These are phyloP conservation scores for Parascedosporium putredinis DNA, from an alignment of 2,329 filamentous ascomycete species.

Conservation along the genomic window DNA sequence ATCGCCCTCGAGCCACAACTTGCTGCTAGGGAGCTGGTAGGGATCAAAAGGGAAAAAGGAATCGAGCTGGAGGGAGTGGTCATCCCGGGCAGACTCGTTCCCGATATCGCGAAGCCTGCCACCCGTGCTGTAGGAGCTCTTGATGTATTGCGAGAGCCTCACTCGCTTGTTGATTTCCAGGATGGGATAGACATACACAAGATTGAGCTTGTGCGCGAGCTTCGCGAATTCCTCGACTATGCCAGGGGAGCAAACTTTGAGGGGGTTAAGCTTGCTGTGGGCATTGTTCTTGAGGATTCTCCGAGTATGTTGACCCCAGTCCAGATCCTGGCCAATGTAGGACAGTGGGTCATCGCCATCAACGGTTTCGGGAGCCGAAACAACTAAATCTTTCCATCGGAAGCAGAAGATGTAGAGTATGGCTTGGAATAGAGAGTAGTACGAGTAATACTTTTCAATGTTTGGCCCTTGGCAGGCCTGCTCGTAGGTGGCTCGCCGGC, in stretches of 20 bases:
- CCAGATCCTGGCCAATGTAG: slow-evolving; percentile 60
- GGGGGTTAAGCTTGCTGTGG: slow-evolving; percentile 80
- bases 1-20: slow-evolving; percentile 75
- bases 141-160: slow-evolving; percentile 61
- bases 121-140: slow-evolving; percentile 43
- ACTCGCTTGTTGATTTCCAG: slow-evolving; percentile 89
- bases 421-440: slow-evolving; percentile 83
- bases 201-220: slow-evolving; percentile 72
- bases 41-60: slow-evolving; percentile 97
- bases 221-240: slow-evolving; percentile 90
- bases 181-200: slow-evolving; percentile 81
- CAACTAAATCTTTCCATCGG: slow-evolving; percentile 83
- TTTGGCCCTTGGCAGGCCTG: slow-evolving; percentile 72
- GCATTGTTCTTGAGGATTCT: slow-evolving; percentile 68
- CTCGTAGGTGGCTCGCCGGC: slow-evolving; percentile 64
- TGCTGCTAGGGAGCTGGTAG: slow-evolving; percentile 80
- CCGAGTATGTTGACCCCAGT: slow-evolving; percentile 66
- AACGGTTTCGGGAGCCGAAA: slow-evolving; percentile 46
- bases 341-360: slow-evolving; percentile 52
- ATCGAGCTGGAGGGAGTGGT: slow-evolving; percentile 76
- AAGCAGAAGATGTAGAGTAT: slow-evolving; percentile 95
- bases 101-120: slow-evolving; percentile 38
- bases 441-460: slow-evolving; percentile 69
- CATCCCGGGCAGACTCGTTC: slow-evolving; percentile 32
- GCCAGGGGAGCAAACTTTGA: slow-evolving; percentile 84